Conservation (phyloP, 371 early-diverging fungal species). For the Apophysomyces trapeziformis region DNA sequence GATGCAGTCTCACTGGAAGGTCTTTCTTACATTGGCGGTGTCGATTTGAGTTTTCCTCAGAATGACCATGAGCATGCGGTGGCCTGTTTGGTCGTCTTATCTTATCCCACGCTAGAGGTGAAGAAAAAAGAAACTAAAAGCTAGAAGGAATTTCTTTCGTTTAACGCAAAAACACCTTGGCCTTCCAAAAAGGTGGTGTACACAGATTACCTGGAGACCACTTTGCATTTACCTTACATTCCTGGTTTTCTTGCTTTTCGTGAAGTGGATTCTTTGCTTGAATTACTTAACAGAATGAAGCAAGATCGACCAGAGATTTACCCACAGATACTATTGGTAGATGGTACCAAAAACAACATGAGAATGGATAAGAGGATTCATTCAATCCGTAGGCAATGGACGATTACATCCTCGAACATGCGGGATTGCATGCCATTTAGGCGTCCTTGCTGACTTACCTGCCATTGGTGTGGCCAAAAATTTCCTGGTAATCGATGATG, state of each 20-base stretch:
- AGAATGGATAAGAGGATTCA: background rate
- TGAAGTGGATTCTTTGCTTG: constrained; percentile 69
- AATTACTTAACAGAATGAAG: constrained; percentile 59
- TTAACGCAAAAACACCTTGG: background rate
- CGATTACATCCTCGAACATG: constrained; percentile 84
- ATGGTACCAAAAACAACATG: constrained; percentile 58
- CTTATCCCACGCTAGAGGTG: constrained; percentile 64
- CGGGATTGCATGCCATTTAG: constrained; percentile 90
- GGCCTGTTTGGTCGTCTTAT: constrained; percentile 74
- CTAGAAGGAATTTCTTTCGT: background rate
- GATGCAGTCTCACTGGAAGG: constrained; percentile 37
- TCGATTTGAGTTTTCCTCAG: constrained; percentile 83
- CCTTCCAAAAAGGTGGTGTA: constrained; percentile 54
- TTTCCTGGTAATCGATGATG: constrained; percentile 70
- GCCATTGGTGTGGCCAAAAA: constrained; percentile 92
- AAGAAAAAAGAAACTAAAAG: background rate
- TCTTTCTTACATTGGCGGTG: constrained; percentile 75
- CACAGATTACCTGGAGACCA: constrained; percentile 55
- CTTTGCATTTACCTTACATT: constrained; percentile 76
- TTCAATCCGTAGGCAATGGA: constrained; percentile 63
- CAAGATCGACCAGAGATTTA: constrained; percentile 53
- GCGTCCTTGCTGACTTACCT: constrained; percentile 70
- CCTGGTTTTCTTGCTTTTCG: constrained; percentile 91
- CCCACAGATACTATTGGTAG: constrained; percentile 83
- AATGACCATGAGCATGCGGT: constrained; percentile 68